phyloP scores from a whole-genome alignment of 2,329 filamentous ascomycete species.

The Nemania sp. region DNA sequence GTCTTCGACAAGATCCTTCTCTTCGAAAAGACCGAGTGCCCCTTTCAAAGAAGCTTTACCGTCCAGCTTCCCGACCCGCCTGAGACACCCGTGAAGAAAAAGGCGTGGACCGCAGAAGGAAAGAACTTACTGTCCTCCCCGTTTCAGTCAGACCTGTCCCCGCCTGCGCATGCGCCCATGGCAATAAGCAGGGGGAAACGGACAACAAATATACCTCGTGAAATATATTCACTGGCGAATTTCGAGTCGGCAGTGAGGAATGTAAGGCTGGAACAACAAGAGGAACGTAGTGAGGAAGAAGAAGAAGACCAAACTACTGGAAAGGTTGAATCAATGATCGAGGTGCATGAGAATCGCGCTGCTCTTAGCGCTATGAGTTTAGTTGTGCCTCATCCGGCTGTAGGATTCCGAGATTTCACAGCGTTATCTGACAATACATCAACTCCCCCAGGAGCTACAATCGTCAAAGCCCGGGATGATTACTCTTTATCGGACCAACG shows the following conservation, averaged over 20 bases:
- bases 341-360: background rate
- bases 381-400: background rate
- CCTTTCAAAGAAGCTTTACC: slow-evolving; percentile 82
- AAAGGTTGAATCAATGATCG: background rate
- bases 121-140: slow-evolving; percentile 57
- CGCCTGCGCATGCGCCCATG: slow-evolving; percentile 41
- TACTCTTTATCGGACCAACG: background rate
- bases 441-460: background rate
- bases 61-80: slow-evolving; percentile 78
- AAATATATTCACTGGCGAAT: slow-evolving; percentile 22
- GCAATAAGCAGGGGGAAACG: slow-evolving; percentile 42
- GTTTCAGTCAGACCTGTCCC: slow-evolving; percentile 45
- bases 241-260: background rate
- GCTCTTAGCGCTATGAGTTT: background rate
- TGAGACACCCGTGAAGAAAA: slow-evolving; percentile 72
- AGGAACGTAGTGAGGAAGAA: background rate
- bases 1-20: slow-evolving; percentile 79
- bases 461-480: background rate
- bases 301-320: background rate
- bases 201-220: slow-evolving; percentile 30
- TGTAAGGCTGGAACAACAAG: background rate
- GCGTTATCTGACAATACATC: background rate
- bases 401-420: background rate
- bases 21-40: slow-evolving; percentile 90
- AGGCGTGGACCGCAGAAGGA: slow-evolving; percentile 73